A percentile compares a stretch with the other conserved stretches of the same genome.
These are phyloP conservation scores for Dioszegia aurantiaca DNA, from an alignment of 768 basidiomycete genomes.

Conservation along the genomic window DNA sequence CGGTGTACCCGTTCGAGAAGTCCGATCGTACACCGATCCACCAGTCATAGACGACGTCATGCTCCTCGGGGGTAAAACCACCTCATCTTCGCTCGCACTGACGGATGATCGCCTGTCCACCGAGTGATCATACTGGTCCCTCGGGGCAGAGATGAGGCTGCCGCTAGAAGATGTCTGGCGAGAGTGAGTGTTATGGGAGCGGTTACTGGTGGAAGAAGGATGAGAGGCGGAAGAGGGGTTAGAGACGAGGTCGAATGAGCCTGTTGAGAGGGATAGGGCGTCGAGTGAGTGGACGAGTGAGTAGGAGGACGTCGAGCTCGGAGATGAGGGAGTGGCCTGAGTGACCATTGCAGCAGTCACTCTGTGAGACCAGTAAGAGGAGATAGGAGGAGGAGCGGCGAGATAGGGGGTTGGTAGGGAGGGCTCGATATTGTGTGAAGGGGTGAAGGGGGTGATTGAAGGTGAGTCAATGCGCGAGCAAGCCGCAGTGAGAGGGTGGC, in stretches of 20 bases:
- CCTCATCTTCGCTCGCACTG: background rate
- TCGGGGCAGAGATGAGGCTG: background rate
- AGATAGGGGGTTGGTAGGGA: too few species aligned
- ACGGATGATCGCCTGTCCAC: too few species aligned
- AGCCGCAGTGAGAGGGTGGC: too few species aligned
- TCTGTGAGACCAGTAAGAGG: too few species aligned
- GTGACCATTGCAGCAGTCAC: too few species aligned
- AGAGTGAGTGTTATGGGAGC: constrained; percentile 1
- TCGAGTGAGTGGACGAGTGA: constrained; percentile 26
- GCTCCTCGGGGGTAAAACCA: background rate
- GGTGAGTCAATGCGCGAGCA: too few species aligned
- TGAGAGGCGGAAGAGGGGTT: background rate
- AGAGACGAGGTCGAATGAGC: background rate
- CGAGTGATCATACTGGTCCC: background rate
- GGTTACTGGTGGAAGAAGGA: background rate
- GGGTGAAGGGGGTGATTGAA: too few species aligned
- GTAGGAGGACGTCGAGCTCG: constrained; percentile 14
- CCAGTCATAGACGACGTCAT: background rate
- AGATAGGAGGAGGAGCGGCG: too few species aligned
- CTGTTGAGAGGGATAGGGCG: constrained; percentile 17
- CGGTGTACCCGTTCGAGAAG: too few species aligned
- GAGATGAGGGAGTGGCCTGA: background rate
- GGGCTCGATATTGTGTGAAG: too few species aligned
- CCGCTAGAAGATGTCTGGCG: constrained; percentile 6
- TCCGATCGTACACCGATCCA: background rate